Conservation (phyloP, 2,329 filamentous ascomycete species). For the Aspergillus amoenus region DNA sequence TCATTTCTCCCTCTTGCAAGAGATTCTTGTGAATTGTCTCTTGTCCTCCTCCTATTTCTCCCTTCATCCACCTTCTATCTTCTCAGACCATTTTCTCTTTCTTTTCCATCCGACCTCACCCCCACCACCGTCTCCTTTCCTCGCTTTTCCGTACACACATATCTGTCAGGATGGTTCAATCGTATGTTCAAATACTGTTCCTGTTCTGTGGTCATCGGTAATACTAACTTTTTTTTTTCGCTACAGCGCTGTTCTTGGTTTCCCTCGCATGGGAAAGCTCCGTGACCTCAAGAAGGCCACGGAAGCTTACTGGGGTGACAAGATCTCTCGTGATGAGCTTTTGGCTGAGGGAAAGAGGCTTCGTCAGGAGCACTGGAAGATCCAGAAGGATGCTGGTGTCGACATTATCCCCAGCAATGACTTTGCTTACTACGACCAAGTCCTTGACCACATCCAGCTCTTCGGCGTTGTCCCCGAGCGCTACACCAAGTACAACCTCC, state of each 20-base stretch:
- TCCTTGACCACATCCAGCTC: constrained; percentile 96
- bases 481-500: constrained; percentile 86
- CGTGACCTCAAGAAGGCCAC: constrained; percentile 99
- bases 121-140: constrained; percentile 4
- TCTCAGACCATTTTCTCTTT: constrained; percentile 4
- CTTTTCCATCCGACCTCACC: constrained; percentile 5
- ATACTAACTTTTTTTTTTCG: constrained; percentile 4
- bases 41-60: constrained; percentile 20
- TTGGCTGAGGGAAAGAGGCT: constrained; percentile 95
- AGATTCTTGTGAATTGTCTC: constrained; percentile 24
- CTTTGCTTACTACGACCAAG: constrained; percentile 98
- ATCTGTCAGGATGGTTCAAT: constrained; percentile 58
- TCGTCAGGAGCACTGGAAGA: constrained; percentile 96
- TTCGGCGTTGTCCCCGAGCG: constrained; percentile 91
- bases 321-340: constrained; percentile 88
- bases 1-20: constrained; percentile 19
- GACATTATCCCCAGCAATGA: constrained; percentile 99
- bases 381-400: constrained; percentile 98
- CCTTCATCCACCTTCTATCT: constrained; percentile 4
- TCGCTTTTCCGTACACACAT: constrained; percentile 21
- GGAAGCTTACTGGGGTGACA: constrained; percentile 95
- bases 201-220: constrained; percentile 1
- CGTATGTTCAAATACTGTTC: constrained; percentile 43
- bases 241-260: constrained; percentile 77
- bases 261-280: constrained; percentile 97